Evolutionary conservation across 2,329 filamentous ascomycete species (phyloP).

Genomic region (Pestalotiopsis sp.): DNA sequence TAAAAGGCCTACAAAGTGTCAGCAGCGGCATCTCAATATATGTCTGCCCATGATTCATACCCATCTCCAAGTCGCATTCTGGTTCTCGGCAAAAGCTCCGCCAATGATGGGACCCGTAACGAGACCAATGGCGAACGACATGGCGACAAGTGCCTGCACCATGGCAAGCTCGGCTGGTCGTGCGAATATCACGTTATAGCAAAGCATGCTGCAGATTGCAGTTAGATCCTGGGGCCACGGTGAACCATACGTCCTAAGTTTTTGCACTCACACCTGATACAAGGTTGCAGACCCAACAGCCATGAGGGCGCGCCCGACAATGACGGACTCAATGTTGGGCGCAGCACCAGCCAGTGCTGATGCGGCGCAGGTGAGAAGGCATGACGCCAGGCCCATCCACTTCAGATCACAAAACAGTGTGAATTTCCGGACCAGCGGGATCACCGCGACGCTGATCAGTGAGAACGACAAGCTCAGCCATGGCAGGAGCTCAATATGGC

Average conservation of each 20-base stretch:
- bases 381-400: conserved; percentile 26
- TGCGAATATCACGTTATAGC: conserved; percentile 25
- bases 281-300: conserved; percentile 32
- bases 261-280: conserved; percentile 32
- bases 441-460: conserved; percentile 33
- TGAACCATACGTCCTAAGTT: background rate
- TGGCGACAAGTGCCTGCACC: conserved; percentile 21
- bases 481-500: conserved; percentile 38
- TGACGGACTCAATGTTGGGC: conserved; percentile 29
- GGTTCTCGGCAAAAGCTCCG: conserved; percentile 35
- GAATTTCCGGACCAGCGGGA: conserved; percentile 36
- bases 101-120: conserved; percentile 30
- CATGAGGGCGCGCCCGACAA: conserved; percentile 35
- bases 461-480: conserved; percentile 42
- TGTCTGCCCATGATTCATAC: conserved; percentile 7
- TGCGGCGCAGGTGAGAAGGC: conserved; percentile 30
- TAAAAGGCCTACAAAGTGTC: conserved; percentile 19
- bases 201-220: conserved; percentile 17
- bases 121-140: conserved; percentile 29
- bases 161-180: conserved; percentile 20
- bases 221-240: background rate
- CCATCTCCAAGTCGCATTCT: conserved; percentile 44
- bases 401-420: conserved; percentile 35
- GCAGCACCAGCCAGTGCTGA: conserved; percentile 32
- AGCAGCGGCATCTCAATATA: background rate